phyloP scores from a whole-genome alignment of 179 eudicot genomes.

The Drosera spatulata region DNA sequence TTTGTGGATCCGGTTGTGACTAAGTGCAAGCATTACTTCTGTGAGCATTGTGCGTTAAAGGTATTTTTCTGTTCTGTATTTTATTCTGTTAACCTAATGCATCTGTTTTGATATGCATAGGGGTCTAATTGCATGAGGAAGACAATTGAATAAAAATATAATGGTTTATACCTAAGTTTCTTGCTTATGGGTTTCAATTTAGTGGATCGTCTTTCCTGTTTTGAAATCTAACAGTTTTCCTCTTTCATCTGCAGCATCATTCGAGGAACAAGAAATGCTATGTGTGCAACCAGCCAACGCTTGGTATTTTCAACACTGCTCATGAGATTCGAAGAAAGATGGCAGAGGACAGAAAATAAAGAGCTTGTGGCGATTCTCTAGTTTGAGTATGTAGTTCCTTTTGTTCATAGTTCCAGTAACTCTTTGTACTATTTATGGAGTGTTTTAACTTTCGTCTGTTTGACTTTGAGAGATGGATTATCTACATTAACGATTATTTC shows the following conservation, averaged over 20 bases:
- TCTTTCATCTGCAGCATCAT: constrained; percentile 52
- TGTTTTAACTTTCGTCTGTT: too few relatives aligned
- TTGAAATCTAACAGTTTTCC: background rate
- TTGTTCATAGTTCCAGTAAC: too few relatives aligned
- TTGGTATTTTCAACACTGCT: constrained; percentile 71
- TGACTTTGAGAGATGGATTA: too few relatives aligned
- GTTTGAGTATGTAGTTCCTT: background rate
- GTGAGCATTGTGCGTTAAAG: constrained; percentile 88
- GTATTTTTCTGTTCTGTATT: too few relatives aligned
- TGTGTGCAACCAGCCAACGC: constrained; percentile 66
- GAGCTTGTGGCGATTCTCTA: background rate
- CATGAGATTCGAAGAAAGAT: constrained; percentile 62
- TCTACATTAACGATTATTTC: too few relatives aligned
- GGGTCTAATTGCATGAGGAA: too few relatives aligned
- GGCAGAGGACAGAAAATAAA: constrained; percentile 45
- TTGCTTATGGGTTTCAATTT: too few relatives aligned
- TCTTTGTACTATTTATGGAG: too few relatives aligned
- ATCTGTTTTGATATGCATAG: too few relatives aligned
- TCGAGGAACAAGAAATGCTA: constrained; percentile 65
- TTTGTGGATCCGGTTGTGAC: constrained; percentile 86
- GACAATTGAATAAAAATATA: too few relatives aligned
- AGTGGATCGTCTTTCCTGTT: background rate
- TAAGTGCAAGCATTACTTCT: constrained; percentile 89
- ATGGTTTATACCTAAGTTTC: too few relatives aligned
- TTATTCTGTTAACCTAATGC: too few relatives aligned